Base-by-base conservation (phyloP, 139 green algal species). In the Tetraselmis striata region DNA sequence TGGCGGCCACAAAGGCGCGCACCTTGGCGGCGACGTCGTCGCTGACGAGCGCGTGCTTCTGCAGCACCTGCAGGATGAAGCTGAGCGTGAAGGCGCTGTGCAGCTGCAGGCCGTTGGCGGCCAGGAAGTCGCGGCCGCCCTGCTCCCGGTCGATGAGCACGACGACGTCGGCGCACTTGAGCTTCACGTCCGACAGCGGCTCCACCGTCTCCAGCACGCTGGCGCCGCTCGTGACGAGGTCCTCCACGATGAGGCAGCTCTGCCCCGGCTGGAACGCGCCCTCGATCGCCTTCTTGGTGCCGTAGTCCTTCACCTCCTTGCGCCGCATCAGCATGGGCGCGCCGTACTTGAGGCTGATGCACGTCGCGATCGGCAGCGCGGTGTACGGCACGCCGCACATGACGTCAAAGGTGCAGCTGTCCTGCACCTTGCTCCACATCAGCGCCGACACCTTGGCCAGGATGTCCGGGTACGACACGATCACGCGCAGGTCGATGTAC, bases 381-480 rank as follows among this genome's bases (percentile, higher is more conserved):
- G 97, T 99, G 94, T 99, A 99, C 24, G 97, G 97, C 84, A 99
- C 97, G 67, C 97, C 97, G 85, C 97, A 99, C 82, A 99, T 97
- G 77, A 97, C 91, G 85, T 99, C 95, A 88, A 98, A 99, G 24
- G 87, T 28, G 25, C 87, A 85, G 2, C 77, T 76, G 45, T 88
- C 86, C 31, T 86, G 31, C 2, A 97, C 88, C 0, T 85, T 80
- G 29, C 89, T 89, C 93, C 93, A 98, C 93, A 99, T 98, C 77
- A 95, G 90, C 75, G 0, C 93, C 90, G 26, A 98, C 95, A 97
- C 95, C 82, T 92, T 84, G 76, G 91, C 89, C 30, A 99, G 88
- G 22, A 99, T 89, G n/a, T 97, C 92, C 23, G 97, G 97, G 87
- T 98, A 98, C 0, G 95, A 98, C 24, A 99, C 97, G 77, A 99